Evolutionary conservation across 1,284 basidiomycete genomes (phyloP).

Genomic region (Rhodotorula sp.): DNA sequence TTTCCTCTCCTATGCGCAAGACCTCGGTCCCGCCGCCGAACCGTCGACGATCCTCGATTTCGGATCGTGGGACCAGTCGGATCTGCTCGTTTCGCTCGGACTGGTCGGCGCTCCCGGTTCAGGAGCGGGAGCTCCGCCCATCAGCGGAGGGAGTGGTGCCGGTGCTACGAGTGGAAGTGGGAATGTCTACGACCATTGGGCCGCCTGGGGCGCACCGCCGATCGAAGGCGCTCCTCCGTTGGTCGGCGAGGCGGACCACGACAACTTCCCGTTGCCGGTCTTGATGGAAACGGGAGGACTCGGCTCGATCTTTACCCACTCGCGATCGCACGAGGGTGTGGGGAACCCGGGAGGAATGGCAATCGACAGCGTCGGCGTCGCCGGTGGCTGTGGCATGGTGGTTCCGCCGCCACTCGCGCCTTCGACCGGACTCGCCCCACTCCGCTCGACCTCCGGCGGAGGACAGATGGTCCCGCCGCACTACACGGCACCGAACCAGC

Average conservation of each 20-base stretch:
- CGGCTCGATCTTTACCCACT: not conserved
- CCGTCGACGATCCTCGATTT: conserved; percentile 33
- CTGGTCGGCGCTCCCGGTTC: conserved; percentile 14
- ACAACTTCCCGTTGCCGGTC: conserved; percentile 1
- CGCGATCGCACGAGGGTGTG: not conserved
- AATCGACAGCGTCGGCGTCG: not conserved
- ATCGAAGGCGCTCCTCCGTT: not conserved
- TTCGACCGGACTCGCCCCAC: too few relatives aligned
- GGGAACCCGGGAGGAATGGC: not conserved
- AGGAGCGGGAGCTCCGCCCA: not conserved
- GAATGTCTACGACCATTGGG: too few relatives aligned
- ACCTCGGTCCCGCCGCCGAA: conserved; percentile 19
- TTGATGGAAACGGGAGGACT: conserved; percentile 12
- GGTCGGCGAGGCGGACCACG: conserved; percentile 1
- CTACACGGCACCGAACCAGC: too few relatives aligned
- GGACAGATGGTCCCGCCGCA: too few relatives aligned
- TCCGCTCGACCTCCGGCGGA: too few relatives aligned
- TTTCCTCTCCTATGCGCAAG: conserved; percentile 25
- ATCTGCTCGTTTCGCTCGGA: conserved; percentile 35
- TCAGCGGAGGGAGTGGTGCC: not conserved
- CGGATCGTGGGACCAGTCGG: conserved; percentile 36
- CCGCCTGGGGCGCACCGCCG: too few relatives aligned
- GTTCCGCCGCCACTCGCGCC: too few relatives aligned
- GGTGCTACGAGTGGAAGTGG: not conserved
- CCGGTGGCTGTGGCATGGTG: not conserved